Evolutionary conservation across 306 rosid species (phyloP).

Genomic region (Citrullus amarus): DNA sequence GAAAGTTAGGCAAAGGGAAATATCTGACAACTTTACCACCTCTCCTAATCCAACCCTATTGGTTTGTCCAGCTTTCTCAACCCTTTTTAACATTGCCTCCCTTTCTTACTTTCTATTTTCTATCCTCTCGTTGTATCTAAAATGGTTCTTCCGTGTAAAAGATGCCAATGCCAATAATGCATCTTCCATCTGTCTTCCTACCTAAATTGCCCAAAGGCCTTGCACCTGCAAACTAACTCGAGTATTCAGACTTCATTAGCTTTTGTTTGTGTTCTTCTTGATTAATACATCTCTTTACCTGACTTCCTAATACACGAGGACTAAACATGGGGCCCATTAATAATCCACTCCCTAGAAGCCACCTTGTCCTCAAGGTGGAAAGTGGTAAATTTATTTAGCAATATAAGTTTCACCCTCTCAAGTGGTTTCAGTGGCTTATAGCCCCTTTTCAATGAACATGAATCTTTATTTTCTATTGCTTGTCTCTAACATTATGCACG

Average conservation of each 20-base stretch:
- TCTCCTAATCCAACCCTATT: background rate
- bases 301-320: background rate
- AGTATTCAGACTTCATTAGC: background rate
- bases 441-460: background rate
- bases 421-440: background rate
- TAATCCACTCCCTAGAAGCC: background rate
- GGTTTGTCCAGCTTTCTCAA: background rate
- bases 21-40: background rate
- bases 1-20: background rate
- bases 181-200: background rate
- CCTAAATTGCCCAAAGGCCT: background rate
- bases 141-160: background rate
- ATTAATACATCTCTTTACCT: no score
- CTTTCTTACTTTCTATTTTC: background rate
- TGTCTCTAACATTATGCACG: background rate
- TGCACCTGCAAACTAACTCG: background rate
- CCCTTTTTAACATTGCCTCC: background rate
- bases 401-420: background rate
- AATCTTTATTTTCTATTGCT: background rate
- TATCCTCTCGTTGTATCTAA: background rate
- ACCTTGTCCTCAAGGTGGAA: background rate
- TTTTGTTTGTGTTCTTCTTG: no score
- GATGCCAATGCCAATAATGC: background rate
- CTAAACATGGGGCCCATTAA: background rate
- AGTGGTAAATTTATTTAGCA: background rate